Percentiles rank a stretch among this genome's conserved stretches.
Conservation (phyloP, 169 alveolate species). For the Cryptosporidium tyzzeri region DNA sequence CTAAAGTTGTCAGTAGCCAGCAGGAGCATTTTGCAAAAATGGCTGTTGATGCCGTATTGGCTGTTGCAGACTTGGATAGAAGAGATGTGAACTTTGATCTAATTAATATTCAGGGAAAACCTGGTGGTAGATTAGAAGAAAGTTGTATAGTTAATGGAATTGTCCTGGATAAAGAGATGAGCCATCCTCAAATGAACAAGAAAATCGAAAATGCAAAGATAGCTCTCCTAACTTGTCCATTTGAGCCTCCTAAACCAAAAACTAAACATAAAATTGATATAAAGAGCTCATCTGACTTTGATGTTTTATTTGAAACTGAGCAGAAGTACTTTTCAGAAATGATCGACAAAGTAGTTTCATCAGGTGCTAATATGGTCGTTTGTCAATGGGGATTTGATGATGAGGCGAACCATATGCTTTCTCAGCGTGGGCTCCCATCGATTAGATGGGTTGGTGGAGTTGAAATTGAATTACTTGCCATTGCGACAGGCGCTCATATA, state of each 20-base stretch:
- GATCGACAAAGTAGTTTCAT: slow-evolving; percentile 93
- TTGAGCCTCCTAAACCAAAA: slow-evolving; percentile 99
- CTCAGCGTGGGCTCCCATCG: slow-evolving; percentile 92
- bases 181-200: slow-evolving; percentile 98
- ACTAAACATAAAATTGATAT: slow-evolving; percentile 99
- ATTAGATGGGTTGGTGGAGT: slow-evolving; percentile 99
- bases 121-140: slow-evolving; percentile 98
- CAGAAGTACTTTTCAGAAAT: slow-evolving; percentile 95
- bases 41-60: slow-evolving; percentile 97
- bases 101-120: slow-evolving; percentile 94
- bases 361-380: slow-evolving; percentile 97
- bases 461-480: slow-evolving; percentile 98
- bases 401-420: slow-evolving; percentile 95
- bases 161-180: slow-evolving; percentile 97
- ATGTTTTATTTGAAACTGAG: slow-evolving; percentile 86
- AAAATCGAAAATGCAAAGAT: slow-evolving; percentile 95
- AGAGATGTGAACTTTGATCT: slow-evolving; percentile 98
- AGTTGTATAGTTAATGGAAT: slow-evolving; percentile 94
- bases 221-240: slow-evolving; percentile 98
- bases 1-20: slow-evolving; percentile 95
- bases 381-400: slow-evolving; percentile 99
- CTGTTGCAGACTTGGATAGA: slow-evolving; percentile 97
- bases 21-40: slow-evolving; percentile 93
- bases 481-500: slow-evolving; percentile 98
- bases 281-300: slow-evolving; percentile 95